These are phyloP conservation scores for Acacia confusa DNA, from an alignment of 306 rosid genomes.

Conservation along the genomic window DNA sequence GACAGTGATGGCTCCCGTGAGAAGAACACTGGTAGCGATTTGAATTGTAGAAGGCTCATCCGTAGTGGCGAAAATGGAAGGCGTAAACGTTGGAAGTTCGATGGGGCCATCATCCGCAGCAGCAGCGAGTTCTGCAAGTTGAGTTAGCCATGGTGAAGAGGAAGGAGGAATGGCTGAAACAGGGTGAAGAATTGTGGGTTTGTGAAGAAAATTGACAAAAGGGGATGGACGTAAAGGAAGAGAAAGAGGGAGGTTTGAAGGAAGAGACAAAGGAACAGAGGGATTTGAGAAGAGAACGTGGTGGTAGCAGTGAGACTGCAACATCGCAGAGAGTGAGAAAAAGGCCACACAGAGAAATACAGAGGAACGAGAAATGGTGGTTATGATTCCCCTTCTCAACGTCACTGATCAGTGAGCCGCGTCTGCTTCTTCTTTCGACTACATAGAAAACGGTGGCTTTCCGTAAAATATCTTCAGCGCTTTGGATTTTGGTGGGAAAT, in stretches of 20 bases:
- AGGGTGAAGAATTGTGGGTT: slow-evolving; percentile 43
- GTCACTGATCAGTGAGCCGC: not conserved
- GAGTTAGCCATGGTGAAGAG: slow-evolving; percentile 45
- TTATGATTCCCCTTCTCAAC: not conserved
- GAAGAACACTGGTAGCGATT: slow-evolving; percentile 84
- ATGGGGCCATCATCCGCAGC: slow-evolving; percentile 63
- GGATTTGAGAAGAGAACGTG: slow-evolving; percentile 44
- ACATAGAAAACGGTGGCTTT: not conserved
- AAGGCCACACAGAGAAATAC: not conserved
- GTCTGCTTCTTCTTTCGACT: not conserved
- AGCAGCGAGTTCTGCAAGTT: slow-evolving; percentile 42
- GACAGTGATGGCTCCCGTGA: slow-evolving; percentile 78
- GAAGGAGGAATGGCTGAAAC: slow-evolving; percentile 39
- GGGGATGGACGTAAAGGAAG: slow-evolving; percentile 10
- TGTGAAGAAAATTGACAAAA: slow-evolving; percentile 35
- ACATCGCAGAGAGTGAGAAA: slow-evolving; percentile 44
- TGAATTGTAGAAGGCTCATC: slow-evolving; percentile 85
- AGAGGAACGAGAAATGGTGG: not conserved
- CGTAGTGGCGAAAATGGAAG: slow-evolving; percentile 64
- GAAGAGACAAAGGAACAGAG: slow-evolving; percentile 16
- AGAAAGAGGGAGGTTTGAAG: slow-evolving; percentile 25
- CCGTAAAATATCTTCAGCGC: slow-evolving; percentile 7
- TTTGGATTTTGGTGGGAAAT: slow-evolving; percentile 27
- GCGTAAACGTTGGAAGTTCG: slow-evolving; percentile 53
- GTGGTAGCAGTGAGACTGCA: slow-evolving; percentile 49